A percentile compares a stretch with the other conserved stretches of the same genome.
Evolutionary conservation across 805 yeast genomes (phyloP).

Genomic region (Metschnikowia matae): DNA sequence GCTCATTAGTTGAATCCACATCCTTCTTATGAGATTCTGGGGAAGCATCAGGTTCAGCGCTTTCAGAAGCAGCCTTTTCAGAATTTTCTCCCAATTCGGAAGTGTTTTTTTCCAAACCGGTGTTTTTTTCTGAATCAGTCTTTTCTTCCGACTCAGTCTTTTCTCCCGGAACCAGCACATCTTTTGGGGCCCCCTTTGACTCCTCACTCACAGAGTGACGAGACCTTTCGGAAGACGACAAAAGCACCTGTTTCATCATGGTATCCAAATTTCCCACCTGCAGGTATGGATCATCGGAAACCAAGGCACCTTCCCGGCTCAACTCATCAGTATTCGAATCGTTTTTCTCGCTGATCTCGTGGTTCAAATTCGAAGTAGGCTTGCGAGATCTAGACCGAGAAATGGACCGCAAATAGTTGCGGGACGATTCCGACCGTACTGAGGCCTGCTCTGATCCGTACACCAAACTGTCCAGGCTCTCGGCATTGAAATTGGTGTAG

Average conservation of each 20-base stretch:
- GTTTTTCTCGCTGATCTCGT: constrained; percentile 21
- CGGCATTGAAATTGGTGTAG: constrained; percentile 43
- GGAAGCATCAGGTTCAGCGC: neutral
- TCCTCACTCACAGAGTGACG: neutral
- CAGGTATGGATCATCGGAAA: constrained; percentile 46
- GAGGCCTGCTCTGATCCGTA: constrained; percentile 22
- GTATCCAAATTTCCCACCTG: constrained; percentile 47
- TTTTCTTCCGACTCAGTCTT: neutral
- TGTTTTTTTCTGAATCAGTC: neutral
- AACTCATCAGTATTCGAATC: constrained; percentile 38
- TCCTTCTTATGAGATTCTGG: neutral
- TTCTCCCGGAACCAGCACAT: neutral
- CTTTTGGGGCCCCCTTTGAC: neutral
- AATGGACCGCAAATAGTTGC: constrained; percentile 59
- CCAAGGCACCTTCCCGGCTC: constrained; percentile 54
- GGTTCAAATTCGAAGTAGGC: constrained; percentile 8
- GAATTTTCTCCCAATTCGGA: neutral
- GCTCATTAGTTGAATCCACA: too few species aligned
- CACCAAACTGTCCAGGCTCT: constrained; percentile 20
- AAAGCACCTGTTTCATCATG: constrained; percentile 46
- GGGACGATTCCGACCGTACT: constrained; percentile 40
- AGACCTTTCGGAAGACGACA: constrained; percentile 4
- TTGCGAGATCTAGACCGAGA: constrained; percentile 60
- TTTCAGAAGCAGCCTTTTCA: neutral
- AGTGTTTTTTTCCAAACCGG: neutral